phyloP scores from a whole-genome alignment of 257 asterid genomes.

The Capsicum chinense region DNA sequence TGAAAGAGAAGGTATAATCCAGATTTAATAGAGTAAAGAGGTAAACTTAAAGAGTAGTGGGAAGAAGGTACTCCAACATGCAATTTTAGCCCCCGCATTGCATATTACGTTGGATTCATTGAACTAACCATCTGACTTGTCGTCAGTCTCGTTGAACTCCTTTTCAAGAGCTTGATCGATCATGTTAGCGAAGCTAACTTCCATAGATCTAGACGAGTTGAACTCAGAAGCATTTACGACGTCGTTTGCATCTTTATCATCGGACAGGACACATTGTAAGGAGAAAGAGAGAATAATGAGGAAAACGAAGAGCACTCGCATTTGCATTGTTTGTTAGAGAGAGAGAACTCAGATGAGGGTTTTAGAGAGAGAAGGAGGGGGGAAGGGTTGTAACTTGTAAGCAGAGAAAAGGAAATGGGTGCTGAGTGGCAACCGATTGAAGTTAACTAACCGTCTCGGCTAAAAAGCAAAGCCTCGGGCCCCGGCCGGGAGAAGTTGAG shows the following conservation, averaged over 20 bases:
- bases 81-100: neutral
- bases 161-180: constrained; percentile 73
- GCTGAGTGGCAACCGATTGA: constrained; percentile 1
- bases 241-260: constrained; percentile 40
- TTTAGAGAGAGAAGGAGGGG: neutral
- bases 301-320: constrained; percentile 31
- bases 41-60: neutral
- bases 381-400: too few species aligned
- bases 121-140: constrained; percentile 62
- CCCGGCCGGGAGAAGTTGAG: constrained; percentile 15
- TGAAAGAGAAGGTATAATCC: neutral
- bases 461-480: constrained; percentile 5
- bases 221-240: constrained; percentile 41
- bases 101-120: constrained; percentile 29
- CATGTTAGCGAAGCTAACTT: constrained; percentile 50
- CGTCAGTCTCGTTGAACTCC: constrained; percentile 80
- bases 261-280: constrained; percentile 30
- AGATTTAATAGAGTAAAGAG: neutral
- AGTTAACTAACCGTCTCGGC: constrained; percentile 25
- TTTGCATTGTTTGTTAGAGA: constrained; percentile 3
- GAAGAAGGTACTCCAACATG: constrained; percentile 11
- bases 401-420: neutral
- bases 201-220: constrained; percentile 40
- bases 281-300: constrained; percentile 37
- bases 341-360: constrained; percentile 29